Evolutionary conservation across 2,329 filamentous ascomycete genomes (phyloP).

Genomic region (Epichloe sp.): DNA sequence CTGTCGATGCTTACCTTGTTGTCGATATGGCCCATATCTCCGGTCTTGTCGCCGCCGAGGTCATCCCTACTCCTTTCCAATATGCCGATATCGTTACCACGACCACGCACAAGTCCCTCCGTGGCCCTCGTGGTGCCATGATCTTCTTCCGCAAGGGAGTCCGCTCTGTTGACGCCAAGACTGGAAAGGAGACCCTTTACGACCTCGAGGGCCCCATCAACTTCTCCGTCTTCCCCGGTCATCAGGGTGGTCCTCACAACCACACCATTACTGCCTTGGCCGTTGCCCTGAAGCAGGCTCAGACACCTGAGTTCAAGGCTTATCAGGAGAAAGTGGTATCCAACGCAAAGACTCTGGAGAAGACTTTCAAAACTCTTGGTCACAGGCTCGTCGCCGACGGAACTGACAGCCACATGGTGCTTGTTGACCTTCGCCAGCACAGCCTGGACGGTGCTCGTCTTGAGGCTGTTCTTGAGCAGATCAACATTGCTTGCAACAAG

Average conservation of each 20-base stretch:
- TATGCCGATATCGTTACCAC: conserved; percentile 95
- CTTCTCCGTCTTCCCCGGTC: conserved; percentile 96
- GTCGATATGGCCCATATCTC: conserved; percentile 99
- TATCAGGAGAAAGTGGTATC: conserved; percentile 88
- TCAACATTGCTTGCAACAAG: conserved; percentile 99
- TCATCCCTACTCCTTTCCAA: conserved; percentile 86
- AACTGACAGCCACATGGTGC: conserved; percentile 95
- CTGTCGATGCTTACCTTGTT: conserved; percentile 84
- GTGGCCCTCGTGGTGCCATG: conserved; percentile 95
- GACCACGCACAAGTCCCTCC: conserved; percentile 97
- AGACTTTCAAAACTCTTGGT: conserved; percentile 70
- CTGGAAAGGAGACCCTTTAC: conserved; percentile 79
- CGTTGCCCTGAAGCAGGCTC: conserved; percentile 89
- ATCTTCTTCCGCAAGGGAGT: conserved; percentile 99
- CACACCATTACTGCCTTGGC: conserved; percentile 97
- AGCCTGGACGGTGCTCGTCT: conserved; percentile 86
- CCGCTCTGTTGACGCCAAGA: conserved; percentile 78
- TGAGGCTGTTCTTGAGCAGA: conserved; percentile 90
- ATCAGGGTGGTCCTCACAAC: conserved; percentile 98
- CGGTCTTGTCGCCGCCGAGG: conserved; percentile 81
- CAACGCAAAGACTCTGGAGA: conserved; percentile 86
- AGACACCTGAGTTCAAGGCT: conserved; percentile 76
- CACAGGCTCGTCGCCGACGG: conserved; percentile 93
- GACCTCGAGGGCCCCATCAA: conserved; percentile 95
- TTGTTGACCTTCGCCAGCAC: conserved; percentile 82